Conservation (phyloP, 306 rosid species). For the Vicia sativa region DNA sequence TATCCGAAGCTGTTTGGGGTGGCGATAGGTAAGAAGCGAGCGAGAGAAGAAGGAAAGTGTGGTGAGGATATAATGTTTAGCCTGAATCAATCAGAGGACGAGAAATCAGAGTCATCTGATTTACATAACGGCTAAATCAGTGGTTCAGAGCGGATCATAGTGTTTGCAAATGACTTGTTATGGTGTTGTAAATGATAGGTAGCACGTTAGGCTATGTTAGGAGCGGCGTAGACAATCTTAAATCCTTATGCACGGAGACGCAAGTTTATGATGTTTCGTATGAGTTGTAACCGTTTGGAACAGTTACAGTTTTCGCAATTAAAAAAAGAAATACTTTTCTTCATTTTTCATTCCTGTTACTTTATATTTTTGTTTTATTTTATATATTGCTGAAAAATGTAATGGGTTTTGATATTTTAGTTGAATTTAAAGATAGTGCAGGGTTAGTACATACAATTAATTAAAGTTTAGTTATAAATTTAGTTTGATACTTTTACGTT, state of each 20-base stretch:
- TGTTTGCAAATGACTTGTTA: constrained; percentile 55
- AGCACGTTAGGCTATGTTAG: constrained; percentile 28
- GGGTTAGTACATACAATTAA: too few relatives aligned
- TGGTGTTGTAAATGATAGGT: not conserved
- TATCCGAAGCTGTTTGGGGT: constrained; percentile 69
- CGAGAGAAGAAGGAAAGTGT: constrained; percentile 45
- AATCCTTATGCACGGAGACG: constrained; percentile 31
- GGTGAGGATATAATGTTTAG: constrained; percentile 48
- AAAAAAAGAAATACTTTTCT: too few relatives aligned
- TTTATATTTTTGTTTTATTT: too few relatives aligned
- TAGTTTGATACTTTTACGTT: too few relatives aligned
- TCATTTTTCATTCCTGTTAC: too few relatives aligned
- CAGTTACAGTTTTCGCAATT: too few relatives aligned
- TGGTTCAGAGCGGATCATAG: constrained; percentile 53
- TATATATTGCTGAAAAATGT: too few relatives aligned
- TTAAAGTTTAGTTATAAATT: too few relatives aligned
- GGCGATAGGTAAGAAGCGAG: constrained; percentile 62
- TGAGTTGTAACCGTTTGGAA: too few relatives aligned
- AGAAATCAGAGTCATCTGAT: constrained; percentile 61
- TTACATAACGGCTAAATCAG: constrained; percentile 45
- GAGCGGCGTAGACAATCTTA: constrained; percentile 35
- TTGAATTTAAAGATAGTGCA: too few relatives aligned
- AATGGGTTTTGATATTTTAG: too few relatives aligned
- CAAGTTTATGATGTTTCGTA: too few relatives aligned
- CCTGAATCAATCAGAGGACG: constrained; percentile 44